Conservation (phyloP, 495 filamentous ascomycete species). For the Penicillium ochrochloron region DNA sequence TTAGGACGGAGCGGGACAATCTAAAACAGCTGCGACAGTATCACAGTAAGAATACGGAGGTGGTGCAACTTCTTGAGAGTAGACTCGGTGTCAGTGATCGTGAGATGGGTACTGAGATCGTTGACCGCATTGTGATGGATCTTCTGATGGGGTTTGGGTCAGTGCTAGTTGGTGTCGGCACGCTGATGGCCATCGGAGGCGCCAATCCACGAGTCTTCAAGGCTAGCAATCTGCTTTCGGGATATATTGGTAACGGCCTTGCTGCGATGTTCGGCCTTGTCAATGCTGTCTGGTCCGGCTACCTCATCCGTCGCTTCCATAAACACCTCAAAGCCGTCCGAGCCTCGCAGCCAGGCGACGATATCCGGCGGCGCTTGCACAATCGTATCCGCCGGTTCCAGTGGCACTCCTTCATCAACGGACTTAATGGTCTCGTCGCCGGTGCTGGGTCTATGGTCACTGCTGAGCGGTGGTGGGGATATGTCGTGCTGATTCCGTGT, state of each 20-base stretch:
- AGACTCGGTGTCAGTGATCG: constrained; percentile 44
- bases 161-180: constrained; percentile 52
- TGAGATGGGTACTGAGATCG: constrained; percentile 50
- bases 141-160: constrained; percentile 49
- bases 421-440: constrained; percentile 49
- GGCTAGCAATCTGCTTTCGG: constrained; percentile 54
- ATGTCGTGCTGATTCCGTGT: constrained; percentile 53
- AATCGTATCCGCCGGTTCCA: constrained; percentile 43
- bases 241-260: constrained; percentile 53
- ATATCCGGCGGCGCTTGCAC: constrained; percentile 33
- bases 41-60: constrained; percentile 24
- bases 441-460: constrained; percentile 57
- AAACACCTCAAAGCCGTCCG: constrained; percentile 31
- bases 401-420: constrained; percentile 47
- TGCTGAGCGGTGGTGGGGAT: constrained; percentile 54
- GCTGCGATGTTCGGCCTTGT: constrained; percentile 48
- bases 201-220: constrained; percentile 43
- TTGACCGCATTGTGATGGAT: constrained; percentile 57
- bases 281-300: constrained; percentile 52
- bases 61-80: constrained; percentile 29
- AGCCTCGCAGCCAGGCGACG: constrained; percentile 23
- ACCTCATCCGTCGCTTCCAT: constrained; percentile 42
- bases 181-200: constrained; percentile 55
- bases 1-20: constrained; percentile 42
- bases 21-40: constrained; percentile 29